phyloP scores from a whole-genome alignment of 495 filamentous ascomycete species.

The Penicillium parvum region DNA sequence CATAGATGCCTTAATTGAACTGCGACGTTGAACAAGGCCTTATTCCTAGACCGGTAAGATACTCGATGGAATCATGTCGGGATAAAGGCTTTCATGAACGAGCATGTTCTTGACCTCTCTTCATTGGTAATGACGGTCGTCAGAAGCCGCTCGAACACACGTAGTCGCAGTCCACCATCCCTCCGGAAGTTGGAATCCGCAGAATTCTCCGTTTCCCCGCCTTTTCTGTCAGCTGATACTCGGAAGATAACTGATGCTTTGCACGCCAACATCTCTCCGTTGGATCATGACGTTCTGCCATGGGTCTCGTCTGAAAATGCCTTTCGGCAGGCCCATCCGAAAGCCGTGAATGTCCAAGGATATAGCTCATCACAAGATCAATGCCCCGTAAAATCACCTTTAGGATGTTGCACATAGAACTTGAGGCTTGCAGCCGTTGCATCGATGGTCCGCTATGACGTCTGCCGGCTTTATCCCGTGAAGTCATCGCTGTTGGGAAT shows the following conservation, averaged over 20 bases:
- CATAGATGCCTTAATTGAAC: not conserved
- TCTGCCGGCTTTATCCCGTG: too few relatives aligned
- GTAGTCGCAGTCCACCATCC: not conserved
- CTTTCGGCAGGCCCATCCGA: not conserved
- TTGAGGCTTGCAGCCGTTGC: not conserved
- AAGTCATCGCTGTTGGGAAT: too few relatives aligned
- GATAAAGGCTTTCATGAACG: not conserved
- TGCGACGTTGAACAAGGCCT: constrained; percentile 1
- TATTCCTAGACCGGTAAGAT: not conserved
- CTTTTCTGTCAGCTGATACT: not conserved
- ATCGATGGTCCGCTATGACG: too few relatives aligned
- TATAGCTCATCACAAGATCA: not conserved
- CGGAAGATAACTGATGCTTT: not conserved
- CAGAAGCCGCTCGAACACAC: too few relatives aligned
- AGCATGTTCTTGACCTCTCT: too few relatives aligned
- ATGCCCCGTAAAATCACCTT: not conserved
- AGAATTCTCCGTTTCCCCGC: not conserved
- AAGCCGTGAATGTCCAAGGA: not conserved
- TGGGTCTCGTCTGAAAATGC: not conserved
- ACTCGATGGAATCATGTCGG: constrained; percentile 1
- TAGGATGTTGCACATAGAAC: not conserved
- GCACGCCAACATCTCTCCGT: not conserved
- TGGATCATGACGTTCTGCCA: not conserved
- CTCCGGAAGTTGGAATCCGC: not conserved
- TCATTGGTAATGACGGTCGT: too few relatives aligned